Base-by-base conservation (phyloP, 106 monocot species). In the Apostasia ramifera region DNA sequence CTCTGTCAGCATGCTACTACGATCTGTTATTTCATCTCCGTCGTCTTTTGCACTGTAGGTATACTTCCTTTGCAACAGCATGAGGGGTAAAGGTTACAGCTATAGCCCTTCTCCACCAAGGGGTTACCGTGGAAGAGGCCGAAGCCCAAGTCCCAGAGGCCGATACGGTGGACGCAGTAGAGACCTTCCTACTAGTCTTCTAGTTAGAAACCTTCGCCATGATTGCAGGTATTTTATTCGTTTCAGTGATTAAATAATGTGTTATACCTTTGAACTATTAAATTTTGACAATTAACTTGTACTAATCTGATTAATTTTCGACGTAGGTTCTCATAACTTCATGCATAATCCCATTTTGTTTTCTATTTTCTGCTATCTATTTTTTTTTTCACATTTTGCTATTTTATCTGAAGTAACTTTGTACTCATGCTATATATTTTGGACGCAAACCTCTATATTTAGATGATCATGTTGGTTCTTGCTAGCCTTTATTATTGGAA, bases 51-150 rank as follows among this genome's bases (percentile, higher is more conserved):
- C 48, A 15, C 26, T 55, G 44, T 48, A 74, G 74, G 45, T 57
- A 45, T 58, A 52, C 14, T 75, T 68, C 47, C 5, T 61, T 81
- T 41, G 53, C 8, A 59, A 39, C 10, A 72, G 69, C 44, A 94
- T 94, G 94, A 86, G 88, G 70, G 89, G 79, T 70, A 92, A 89
- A 73, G 87, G 86, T 64, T 92, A 92, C 75, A 86, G 87, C 66
- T 90, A 94, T 63, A 95, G 95, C 63, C 95, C 95, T 53, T 91
- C 94, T 47, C 92, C 95, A 2, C 89, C 86, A 64, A 84, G 89
- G 71, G 66, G 82, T 65, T 75, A 89, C 55, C 57, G 95, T 14
- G 86, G 95, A 68, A 86, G 95, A 74, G 86, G 71, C 39, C 68
- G 89, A 11, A 92, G 92, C 74, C 95, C 92, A 56, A 92, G 92